phyloP scores from a whole-genome alignment of 139 green algal genomes.

The Closterium sp. region DNA sequence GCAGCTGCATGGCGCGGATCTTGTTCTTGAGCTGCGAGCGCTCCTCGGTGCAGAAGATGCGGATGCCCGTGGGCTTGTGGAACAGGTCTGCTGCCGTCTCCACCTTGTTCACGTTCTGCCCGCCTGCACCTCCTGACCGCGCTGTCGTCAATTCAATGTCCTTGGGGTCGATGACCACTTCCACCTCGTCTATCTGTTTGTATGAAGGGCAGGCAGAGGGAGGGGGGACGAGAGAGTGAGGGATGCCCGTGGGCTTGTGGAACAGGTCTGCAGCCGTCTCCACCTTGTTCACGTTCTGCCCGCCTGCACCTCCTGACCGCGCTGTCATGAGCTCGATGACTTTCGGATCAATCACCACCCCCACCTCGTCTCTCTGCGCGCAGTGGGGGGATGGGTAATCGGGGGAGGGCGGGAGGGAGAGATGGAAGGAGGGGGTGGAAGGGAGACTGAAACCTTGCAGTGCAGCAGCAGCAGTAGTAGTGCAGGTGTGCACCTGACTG shows the following conservation, averaged over 20 bases:
- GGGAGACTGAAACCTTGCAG: no score
- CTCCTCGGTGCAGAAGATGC: constrained; percentile 89
- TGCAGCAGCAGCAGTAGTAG: no score
- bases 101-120: constrained; percentile 95
- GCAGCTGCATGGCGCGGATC: constrained; percentile 51
- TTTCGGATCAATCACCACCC: constrained; percentile 75
- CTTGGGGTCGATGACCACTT: constrained; percentile 75
- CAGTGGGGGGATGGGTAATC: no score
- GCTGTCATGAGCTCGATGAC: constrained; percentile 90
- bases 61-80: constrained; percentile 92
- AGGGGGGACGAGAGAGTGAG: neutral
- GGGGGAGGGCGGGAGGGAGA: no score
- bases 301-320: constrained; percentile 80
- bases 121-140: constrained; percentile 81
- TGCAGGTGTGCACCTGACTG: no score
- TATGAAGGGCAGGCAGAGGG: neutral
- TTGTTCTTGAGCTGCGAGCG: constrained; percentile 90
- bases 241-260: constrained; percentile 91
- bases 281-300: constrained; percentile 95
- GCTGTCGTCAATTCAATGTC: constrained; percentile 88
- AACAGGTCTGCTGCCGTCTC: constrained; percentile 96
- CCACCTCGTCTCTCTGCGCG: constrained; percentile 77
- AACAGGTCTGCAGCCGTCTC: constrained; percentile 96
- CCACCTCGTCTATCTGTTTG: constrained; percentile 72
- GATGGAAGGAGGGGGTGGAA: constrained; percentile 79